A percentile compares a stretch with the other conserved stretches of the same genome.
phyloP scores from a whole-genome alignment of 2,329 filamentous ascomycete species.

The Pseudovirgaria hyperparasitica region DNA sequence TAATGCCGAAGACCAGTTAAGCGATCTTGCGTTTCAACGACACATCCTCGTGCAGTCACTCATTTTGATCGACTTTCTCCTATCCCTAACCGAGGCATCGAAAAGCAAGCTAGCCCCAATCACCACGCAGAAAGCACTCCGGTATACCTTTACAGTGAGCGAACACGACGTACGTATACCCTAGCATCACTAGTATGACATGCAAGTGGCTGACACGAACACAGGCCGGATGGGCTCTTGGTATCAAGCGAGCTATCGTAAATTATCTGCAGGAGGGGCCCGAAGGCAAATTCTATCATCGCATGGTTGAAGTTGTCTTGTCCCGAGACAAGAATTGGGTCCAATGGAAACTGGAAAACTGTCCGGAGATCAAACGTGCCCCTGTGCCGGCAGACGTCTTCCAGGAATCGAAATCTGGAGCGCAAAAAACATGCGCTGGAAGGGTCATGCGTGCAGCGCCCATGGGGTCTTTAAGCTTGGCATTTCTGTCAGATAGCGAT shows the following conservation, averaged over 20 bases:
- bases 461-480: conserved; percentile 61
- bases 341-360: conserved; percentile 93
- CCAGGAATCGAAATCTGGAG: conserved; percentile 52
- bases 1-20: conserved; percentile 64
- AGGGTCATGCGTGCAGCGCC: conserved; percentile 53
- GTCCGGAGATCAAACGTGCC: conserved; percentile 70
- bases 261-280: conserved; percentile 68
- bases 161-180: conserved; percentile 64
- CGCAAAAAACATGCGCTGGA: conserved; percentile 53
- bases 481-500: conserved; percentile 61
- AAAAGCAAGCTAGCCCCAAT: conserved; percentile 65
- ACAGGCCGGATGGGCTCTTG: conserved; percentile 69
- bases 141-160: conserved; percentile 62
- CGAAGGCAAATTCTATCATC: conserved; percentile 86
- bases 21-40: conserved; percentile 84
- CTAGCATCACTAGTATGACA: conserved; percentile 8
- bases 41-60: conserved; percentile 92
- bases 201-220: conserved; percentile 20
- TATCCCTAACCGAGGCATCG: conserved; percentile 73
- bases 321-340: conserved; percentile 98
- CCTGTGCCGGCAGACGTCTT: conserved; percentile 59
- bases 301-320: conserved; percentile 93
- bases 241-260: conserved; percentile 67
- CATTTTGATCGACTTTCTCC: conserved; percentile 86
- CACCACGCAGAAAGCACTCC: conserved; percentile 72